A percentile compares a stretch with the other conserved stretches of the same genome.
Conservation (phyloP, 2,329 filamentous ascomycete genomes). For the Fusarium floridanum region DNA sequence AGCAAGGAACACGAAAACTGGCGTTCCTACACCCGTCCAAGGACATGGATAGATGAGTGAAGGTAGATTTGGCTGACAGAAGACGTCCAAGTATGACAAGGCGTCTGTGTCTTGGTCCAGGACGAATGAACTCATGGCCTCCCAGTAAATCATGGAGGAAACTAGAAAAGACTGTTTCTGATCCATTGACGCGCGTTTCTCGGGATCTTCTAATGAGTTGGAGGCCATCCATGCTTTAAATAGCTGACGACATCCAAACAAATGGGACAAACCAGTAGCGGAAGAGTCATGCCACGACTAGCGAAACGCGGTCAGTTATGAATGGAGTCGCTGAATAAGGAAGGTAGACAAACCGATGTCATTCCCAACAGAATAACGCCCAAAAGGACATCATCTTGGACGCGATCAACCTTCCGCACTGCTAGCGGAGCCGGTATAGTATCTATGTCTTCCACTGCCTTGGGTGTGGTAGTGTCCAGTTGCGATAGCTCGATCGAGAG, state of each 20-base stretch:
- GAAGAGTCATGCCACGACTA: constrained; percentile 33
- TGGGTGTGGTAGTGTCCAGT: not conserved
- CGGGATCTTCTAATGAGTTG: not conserved
- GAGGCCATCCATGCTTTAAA: constrained; percentile 24
- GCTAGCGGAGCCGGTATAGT: not conserved
- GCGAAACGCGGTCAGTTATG: too few species aligned
- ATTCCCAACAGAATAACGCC: constrained; percentile 31
- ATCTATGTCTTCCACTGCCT: not conserved
- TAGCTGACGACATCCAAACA: constrained; percentile 20
- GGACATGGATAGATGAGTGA: constrained; percentile 18
- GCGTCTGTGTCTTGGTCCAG: constrained; percentile 22
- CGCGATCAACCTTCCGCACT: not conserved
- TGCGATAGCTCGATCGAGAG: constrained; percentile 7
- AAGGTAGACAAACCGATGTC: constrained; percentile 25
- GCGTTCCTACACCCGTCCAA: constrained; percentile 29
- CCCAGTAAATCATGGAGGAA: constrained; percentile 38
- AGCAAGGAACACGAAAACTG: constrained; percentile 17
- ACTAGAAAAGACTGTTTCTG: constrained; percentile 12
- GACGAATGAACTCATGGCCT: constrained; percentile 28
- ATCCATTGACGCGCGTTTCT: not conserved
- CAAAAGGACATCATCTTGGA: constrained; percentile 26
- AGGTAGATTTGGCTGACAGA: not conserved
- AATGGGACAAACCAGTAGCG: constrained; percentile 16
- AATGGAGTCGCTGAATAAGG: too few species aligned
- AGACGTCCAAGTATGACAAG: constrained; percentile 24